Evolutionary conservation across 2,329 filamentous ascomycete species (phyloP).

Genomic region (Colletotrichum euphorbiae): DNA sequence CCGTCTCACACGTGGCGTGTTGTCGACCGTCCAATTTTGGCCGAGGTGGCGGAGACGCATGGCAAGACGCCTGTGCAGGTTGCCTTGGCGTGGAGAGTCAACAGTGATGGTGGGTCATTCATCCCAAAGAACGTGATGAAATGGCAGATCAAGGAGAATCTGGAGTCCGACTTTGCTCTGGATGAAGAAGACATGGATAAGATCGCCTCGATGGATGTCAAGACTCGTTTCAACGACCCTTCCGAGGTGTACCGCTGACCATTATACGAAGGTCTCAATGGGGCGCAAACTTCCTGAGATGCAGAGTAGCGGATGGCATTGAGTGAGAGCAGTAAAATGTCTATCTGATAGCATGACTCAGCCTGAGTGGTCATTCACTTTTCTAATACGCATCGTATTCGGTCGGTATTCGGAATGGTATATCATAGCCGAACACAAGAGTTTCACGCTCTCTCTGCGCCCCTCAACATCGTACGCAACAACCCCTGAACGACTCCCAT

Average conservation of each 20-base stretch:
- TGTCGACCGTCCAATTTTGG: constrained; percentile 45
- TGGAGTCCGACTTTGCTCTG: neutral
- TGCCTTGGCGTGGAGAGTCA: constrained; percentile 49
- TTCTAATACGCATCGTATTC: neutral
- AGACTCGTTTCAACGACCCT: neutral
- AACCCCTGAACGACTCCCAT: constrained; percentile 21
- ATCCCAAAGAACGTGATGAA: constrained; percentile 52
- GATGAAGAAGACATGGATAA: neutral
- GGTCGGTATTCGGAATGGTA: neutral
- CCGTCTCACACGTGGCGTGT: constrained; percentile 45
- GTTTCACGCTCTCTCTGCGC: neutral
- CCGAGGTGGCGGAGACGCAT: constrained; percentile 46
- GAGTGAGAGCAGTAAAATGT: neutral
- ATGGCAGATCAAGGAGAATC: constrained; percentile 1
- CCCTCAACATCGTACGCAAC: constrained; percentile 8
- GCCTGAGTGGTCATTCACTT: neutral
- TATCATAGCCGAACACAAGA: neutral
- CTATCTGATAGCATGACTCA: neutral
- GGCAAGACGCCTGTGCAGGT: constrained; percentile 48
- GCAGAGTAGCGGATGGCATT: neutral
- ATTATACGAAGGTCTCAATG: neutral
- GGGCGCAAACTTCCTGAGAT: neutral
- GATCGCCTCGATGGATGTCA: neutral
- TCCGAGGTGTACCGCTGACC: neutral
- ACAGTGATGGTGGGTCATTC: constrained; percentile 45